Percentiles rank a stretch among this genome's conserved stretches.
These are phyloP conservation scores for Pezicula carpinea DNA, from an alignment of 2,329 filamentous ascomycete genomes.

Conservation along the genomic window DNA sequence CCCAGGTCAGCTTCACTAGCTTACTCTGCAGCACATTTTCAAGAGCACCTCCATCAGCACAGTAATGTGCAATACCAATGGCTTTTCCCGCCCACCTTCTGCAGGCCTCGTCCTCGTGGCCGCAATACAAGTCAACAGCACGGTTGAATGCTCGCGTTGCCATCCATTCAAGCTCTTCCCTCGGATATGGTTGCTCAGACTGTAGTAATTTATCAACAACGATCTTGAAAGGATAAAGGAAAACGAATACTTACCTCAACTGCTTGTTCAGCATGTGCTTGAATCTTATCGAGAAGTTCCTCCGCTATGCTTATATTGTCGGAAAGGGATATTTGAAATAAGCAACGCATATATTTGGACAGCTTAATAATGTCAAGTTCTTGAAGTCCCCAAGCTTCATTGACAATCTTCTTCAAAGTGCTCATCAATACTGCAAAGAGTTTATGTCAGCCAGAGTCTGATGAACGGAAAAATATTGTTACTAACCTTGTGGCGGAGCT, in stretches of 20 bases:
- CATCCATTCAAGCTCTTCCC: constrained; percentile 72
- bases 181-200: constrained; percentile 51
- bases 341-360: constrained; percentile 72
- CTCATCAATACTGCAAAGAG: constrained; percentile 35
- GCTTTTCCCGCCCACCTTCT: constrained; percentile 35
- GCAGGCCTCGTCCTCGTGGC: constrained; percentile 48
- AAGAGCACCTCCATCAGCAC: constrained; percentile 24
- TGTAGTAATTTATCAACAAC: constrained; percentile 16
- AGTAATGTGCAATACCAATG: constrained; percentile 26
- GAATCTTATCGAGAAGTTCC: constrained; percentile 60
- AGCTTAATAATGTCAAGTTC: constrained; percentile 54
- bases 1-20: constrained; percentile 19
- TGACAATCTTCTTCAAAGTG: constrained; percentile 63
- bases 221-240: not conserved
- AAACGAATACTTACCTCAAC: constrained; percentile 34
- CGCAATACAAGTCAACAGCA: constrained; percentile 60
- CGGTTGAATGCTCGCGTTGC: constrained; percentile 65
- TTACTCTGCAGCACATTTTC: constrained; percentile 23
- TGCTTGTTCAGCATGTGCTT: constrained; percentile 46
- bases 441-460: constrained; percentile 30
- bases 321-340: constrained; percentile 64
- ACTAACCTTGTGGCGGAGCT: constrained; percentile 45
- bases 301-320: constrained; percentile 47
- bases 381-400: constrained; percentile 57
- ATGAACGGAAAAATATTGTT: not conserved